These are phyloP conservation scores for Lentinula sp. DNA, from an alignment of 768 basidiomycete species.

Conservation along the genomic window DNA sequence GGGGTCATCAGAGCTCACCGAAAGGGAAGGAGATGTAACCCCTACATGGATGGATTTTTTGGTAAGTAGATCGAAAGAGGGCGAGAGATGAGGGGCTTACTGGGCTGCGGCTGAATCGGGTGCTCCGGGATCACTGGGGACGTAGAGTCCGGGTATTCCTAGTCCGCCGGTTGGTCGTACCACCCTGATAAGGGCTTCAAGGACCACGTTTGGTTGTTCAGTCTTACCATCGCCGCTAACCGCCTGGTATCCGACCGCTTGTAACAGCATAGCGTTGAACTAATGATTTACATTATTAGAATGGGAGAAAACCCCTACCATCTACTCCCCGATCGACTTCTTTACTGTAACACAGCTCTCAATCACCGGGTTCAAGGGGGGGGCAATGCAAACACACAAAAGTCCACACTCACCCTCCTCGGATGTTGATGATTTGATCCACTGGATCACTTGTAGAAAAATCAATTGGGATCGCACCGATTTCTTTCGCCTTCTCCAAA, in stretches of 20 bases:
- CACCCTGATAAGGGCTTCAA: conserved; percentile 44
- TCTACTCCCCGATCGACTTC: conserved; percentile 50
- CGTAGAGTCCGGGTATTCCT: conserved; percentile 53
- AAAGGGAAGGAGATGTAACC: conserved; percentile 50
- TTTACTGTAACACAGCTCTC: conserved; percentile 17
- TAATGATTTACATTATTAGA: neutral
- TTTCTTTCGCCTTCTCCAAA: conserved; percentile 43
- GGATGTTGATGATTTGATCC: conserved; percentile 36
- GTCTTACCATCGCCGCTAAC: conserved; percentile 47
- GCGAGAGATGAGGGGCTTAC: conserved; percentile 17
- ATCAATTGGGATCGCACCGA: conserved; percentile 46
- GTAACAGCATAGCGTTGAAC: conserved; percentile 2
- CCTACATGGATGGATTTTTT: conserved; percentile 17
- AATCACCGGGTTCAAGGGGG: neutral
- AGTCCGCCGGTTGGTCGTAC: conserved; percentile 50
- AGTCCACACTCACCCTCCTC: conserved; percentile 31
- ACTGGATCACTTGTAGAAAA: conserved; percentile 42
- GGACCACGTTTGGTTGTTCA: conserved; percentile 48
- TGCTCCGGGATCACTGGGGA: conserved; percentile 52
- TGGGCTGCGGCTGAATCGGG: conserved; percentile 45
- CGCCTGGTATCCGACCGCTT: conserved; percentile 51
- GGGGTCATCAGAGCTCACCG: conserved; percentile 17
- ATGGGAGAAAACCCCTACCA: conserved; percentile 18
- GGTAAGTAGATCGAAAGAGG: neutral
- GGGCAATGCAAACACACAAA: neutral